Evolutionary conservation across 176 grass and related monocot genomes (phyloP).

Genomic region (Panicum miliaceum): DNA sequence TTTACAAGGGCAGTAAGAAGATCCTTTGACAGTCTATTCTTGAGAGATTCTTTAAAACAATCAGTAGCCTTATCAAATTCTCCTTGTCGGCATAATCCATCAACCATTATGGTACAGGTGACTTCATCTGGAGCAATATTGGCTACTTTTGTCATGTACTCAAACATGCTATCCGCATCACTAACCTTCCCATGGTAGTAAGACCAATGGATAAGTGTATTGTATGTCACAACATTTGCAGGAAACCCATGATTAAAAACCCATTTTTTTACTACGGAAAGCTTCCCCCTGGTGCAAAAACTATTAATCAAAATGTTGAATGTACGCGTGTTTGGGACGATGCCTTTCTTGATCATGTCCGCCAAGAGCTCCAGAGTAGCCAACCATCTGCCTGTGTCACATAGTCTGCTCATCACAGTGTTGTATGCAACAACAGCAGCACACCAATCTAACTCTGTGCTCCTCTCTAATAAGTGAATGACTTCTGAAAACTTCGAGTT

Average conservation of each 20-base stretch:
- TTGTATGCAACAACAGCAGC: conserved; percentile 67
- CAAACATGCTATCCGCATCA: conserved; percentile 7
- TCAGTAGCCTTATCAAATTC: conserved; percentile 53
- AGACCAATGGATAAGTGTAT: conserved; percentile 80
- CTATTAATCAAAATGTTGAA: conserved; percentile 83
- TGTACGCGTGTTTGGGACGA: conserved; percentile 58
- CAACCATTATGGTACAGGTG: conserved; percentile 68
- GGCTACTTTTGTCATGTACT: conserved; percentile 47
- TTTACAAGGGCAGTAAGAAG: conserved; percentile 53
- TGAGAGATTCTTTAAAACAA: conserved; percentile 56
- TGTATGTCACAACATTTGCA: conserved; percentile 80
- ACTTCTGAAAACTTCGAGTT: conserved; percentile 61
- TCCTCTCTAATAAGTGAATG: conserved; percentile 56
- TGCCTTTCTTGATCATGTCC: conserved; percentile 79
- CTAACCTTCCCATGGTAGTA: conserved; percentile 41
- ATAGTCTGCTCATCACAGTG: conserved; percentile 76
- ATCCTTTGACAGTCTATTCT: conserved; percentile 54
- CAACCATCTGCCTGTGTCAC: conserved; percentile 51
- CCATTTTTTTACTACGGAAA: conserved; percentile 44
- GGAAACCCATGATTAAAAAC: conserved; percentile 44
- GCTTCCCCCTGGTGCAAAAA: conserved; percentile 60
- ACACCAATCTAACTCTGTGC: conserved; percentile 7
- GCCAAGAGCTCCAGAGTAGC: conserved; percentile 61
- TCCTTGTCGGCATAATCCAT: conserved; percentile 58
- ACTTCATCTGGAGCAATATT: conserved; percentile 61